Conservation (phyloP, 208 protist species). For the Tritrichomonas musculus region DNA sequence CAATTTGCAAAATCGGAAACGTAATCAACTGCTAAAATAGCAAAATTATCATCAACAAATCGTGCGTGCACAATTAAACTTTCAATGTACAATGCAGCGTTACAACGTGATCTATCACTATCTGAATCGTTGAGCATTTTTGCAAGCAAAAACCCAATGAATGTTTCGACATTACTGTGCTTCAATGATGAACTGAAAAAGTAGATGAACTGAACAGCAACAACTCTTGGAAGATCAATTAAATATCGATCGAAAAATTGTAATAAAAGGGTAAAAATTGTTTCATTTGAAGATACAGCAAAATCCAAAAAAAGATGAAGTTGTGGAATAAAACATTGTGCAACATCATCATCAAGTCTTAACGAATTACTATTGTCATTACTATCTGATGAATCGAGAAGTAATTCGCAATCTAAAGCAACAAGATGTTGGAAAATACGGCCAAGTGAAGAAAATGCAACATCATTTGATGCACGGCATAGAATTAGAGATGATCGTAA, state of each 20-base stretch:
- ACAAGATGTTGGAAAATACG: constrained; percentile 21
- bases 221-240: not conserved
- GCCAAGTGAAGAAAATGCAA: not conserved
- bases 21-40: not conserved
- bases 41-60: constrained; percentile 5
- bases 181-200: not conserved
- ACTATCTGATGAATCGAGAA: not conserved
- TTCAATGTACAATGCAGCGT: not conserved
- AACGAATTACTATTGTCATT: too few species aligned
- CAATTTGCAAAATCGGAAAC: not conserved
- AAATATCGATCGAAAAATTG: constrained; percentile 4
- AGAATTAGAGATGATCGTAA: not conserved
- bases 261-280: not conserved
- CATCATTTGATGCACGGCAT: not conserved
- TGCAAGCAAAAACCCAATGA: not conserved
- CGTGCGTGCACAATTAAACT: not conserved
- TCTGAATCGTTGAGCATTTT: not conserved
- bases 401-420: constrained; percentile 5
- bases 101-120: not conserved
- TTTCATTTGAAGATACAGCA: not conserved
- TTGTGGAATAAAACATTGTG: not conserved
- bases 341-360: not conserved
- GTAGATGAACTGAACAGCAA: not conserved
- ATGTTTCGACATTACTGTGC: not conserved
- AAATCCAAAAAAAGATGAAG: not conserved